These are phyloP conservation scores for Paecilomyces niveus DNA, from an alignment of 2,329 filamentous ascomycete species.

Conservation along the genomic window DNA sequence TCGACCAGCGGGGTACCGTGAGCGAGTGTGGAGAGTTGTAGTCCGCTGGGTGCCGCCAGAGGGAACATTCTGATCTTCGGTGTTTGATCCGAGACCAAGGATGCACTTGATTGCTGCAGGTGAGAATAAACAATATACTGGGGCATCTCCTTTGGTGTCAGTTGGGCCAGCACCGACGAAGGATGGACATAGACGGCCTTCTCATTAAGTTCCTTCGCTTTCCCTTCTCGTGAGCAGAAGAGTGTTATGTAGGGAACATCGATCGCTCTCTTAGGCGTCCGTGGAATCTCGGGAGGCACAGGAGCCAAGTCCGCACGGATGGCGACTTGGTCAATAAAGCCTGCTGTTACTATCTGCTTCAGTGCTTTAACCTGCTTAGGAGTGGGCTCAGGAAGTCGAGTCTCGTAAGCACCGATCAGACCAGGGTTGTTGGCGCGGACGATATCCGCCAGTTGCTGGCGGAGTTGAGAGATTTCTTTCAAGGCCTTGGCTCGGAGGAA, in stretches of 20 bases:
- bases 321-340: slow-evolving; percentile 90
- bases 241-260: slow-evolving; percentile 89
- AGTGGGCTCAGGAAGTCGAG: slow-evolving; percentile 52
- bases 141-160: slow-evolving; percentile 66
- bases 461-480: slow-evolving; percentile 76
- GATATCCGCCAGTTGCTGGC: slow-evolving; percentile 73
- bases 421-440: slow-evolving; percentile 64
- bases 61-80: slow-evolving; percentile 82
- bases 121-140: slow-evolving; percentile 83
- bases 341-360: slow-evolving; percentile 85
- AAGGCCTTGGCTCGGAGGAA: slow-evolving; percentile 85
- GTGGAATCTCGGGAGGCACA: slow-evolving; percentile 56
- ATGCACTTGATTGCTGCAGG: slow-evolving; percentile 61
- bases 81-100: slow-evolving; percentile 48
- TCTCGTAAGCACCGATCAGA: slow-evolving; percentile 30
- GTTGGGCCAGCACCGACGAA: slow-evolving; percentile 67
- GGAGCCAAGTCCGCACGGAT: slow-evolving; percentile 84
- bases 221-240: slow-evolving; percentile 54
- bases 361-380: slow-evolving; percentile 68
- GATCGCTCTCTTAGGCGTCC: slow-evolving; percentile 75
- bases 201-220: slow-evolving; percentile 43
- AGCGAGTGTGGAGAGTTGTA: slow-evolving; percentile 69
- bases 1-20: slow-evolving; percentile 76
- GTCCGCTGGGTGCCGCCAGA: slow-evolving; percentile 68
- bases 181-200: slow-evolving; percentile 82